Evolutionary conservation across 495 filamentous ascomycete species (phyloP).

Genomic region (Talaromyces nanjingensis): DNA sequence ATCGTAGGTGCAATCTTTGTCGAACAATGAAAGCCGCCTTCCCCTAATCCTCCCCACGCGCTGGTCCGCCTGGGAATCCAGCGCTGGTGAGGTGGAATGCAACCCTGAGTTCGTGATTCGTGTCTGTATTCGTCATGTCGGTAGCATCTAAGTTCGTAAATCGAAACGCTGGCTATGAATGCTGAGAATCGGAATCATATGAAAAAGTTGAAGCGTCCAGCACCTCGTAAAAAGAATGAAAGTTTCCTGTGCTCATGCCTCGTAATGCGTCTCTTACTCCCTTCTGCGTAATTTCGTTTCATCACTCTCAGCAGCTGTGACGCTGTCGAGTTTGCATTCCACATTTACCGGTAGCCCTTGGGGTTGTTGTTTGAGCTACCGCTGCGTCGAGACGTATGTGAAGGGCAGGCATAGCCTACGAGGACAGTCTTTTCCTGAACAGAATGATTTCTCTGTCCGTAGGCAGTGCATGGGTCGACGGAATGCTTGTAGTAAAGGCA

Average conservation of each 20-base stretch:
- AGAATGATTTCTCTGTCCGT: conserved; percentile 62
- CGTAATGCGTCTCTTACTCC: conserved; percentile 1
- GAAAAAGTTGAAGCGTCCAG: conserved; percentile 1
- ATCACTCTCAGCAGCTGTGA: not conserved
- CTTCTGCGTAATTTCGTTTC: not conserved
- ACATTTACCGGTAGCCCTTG: conserved; percentile 8
- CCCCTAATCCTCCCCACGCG: conserved; percentile 3
- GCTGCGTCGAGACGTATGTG: conserved; percentile 43
- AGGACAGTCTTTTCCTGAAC: conserved; percentile 68
- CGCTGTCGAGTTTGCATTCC: not conserved
- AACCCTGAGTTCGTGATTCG: not conserved
- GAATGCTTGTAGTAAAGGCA: conserved; percentile 77
- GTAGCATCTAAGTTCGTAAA: not conserved
- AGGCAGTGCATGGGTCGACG: conserved; percentile 64
- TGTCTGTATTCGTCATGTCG: not conserved
- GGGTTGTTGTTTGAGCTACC: not conserved
- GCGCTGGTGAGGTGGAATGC: not conserved
- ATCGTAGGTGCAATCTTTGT: not conserved
- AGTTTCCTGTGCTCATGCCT: conserved; percentile 4
- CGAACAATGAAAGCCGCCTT: not conserved
- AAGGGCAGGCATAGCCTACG: conserved; percentile 70
- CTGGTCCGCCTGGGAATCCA: conserved; percentile 2
- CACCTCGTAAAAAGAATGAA: conserved; percentile 1
- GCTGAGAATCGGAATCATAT: conserved; percentile 3
- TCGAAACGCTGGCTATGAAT: not conserved